Conservation (phyloP, 2,329 filamentous ascomycete genomes). For the Cercospora sp. region DNA sequence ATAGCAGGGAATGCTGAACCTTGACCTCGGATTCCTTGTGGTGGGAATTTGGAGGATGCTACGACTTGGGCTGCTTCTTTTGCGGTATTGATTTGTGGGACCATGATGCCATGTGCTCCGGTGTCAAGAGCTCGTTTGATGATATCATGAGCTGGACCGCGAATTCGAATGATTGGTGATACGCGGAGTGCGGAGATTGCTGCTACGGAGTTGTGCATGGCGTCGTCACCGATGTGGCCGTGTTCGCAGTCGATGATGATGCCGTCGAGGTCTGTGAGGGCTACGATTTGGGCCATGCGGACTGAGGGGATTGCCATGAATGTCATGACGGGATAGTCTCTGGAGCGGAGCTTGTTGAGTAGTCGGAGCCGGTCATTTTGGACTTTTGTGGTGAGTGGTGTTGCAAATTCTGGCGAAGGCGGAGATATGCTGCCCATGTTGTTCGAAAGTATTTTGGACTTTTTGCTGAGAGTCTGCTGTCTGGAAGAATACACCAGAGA, state of each 20-base stretch:
- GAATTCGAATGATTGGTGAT: background rate
- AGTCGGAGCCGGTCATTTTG: background rate
- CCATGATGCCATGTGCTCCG: constrained; percentile 43
- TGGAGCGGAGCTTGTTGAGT: background rate
- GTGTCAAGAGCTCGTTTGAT: background rate
- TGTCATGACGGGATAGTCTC: constrained; percentile 7
- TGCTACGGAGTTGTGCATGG: background rate
- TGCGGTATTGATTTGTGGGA: constrained; percentile 48
- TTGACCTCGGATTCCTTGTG: constrained; percentile 53
- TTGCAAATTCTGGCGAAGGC: background rate
- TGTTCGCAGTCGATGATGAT: constrained; percentile 61
- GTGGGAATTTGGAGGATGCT: constrained; percentile 55
- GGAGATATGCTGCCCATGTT: background rate
- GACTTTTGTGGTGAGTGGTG: background rate
- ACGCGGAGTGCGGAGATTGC: background rate
- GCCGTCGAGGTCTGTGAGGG: constrained; percentile 60
- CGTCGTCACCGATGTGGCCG: constrained; percentile 56
- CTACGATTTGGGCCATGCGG: constrained; percentile 55
- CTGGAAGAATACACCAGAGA: background rate
- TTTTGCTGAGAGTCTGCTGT: background rate
- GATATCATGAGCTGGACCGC: background rate
- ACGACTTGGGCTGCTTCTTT: constrained; percentile 48
- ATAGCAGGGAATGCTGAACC: constrained; percentile 58
- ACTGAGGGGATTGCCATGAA: constrained; percentile 53
- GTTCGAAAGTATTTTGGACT: background rate